Base-by-base conservation (phyloP, 805 yeast genomes). In the Wickerhamiella nectarea region DNA sequence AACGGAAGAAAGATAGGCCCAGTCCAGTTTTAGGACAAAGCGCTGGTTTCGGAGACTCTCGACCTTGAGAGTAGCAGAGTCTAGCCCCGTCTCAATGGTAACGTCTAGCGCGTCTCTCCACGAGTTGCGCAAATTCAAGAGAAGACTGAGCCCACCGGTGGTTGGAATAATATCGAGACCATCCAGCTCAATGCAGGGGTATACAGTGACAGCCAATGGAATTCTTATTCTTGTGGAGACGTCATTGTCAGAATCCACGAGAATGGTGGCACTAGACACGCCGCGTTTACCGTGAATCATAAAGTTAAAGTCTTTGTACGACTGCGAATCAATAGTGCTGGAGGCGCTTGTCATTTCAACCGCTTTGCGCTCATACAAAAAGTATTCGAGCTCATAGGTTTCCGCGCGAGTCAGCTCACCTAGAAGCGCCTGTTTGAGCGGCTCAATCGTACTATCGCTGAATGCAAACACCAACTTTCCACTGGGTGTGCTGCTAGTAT, bases 101-200 rank as follows among this genome's bases (percentile, higher is more conserved):
- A 69, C 62, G 2, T 50, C 50, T 46, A 67, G 45, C 2, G 60
- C 51, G 39, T 77, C 78, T 6, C 72, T 68, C 91, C 95, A 87
- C 2, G 81, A 69, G 57, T 91, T 89, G 50, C 85, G 71, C 46
- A 91, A 61, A 57, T 91, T 97, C 11, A 89, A 54, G 81, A 62
- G 38, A 80, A 61, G 49, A 80, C 77, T 57, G 70, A 83, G 39
- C 75, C 76, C 2, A 14, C 45, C 42, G n/a, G 44, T 45, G 25
- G 48, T 42, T 3, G 54, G 86, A 12, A 84, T 60, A 4, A 89
- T 63, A 53, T 85, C 94, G 57, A 79, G 80, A 3, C 83, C 78
- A 1, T 80, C 78, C 3, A 84, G 59, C 50, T 82, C 93, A 34
- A 82, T 69, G 38, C 86, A 74, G 2, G 87, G 75, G 48, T 76